These are phyloP conservation scores for Coemansia furcata DNA, from an alignment of 192 early-diverging fungal species.

Conservation along the genomic window DNA sequence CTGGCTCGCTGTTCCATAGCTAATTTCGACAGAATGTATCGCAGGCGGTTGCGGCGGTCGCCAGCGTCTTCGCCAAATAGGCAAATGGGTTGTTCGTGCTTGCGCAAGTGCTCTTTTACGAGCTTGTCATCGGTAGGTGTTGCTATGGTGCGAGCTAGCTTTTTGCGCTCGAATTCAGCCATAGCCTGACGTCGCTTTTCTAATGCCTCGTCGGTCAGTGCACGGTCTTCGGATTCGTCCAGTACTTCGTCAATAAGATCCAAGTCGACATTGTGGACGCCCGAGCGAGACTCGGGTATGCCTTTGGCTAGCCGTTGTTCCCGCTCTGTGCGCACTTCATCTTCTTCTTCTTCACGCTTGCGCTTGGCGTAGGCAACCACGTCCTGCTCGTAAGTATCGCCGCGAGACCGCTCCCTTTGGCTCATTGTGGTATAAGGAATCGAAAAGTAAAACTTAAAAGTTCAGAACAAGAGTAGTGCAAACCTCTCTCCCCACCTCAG, in stretches of 20 bases:
- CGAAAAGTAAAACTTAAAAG: not conserved
- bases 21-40: conserved; percentile 67
- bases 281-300: not conserved
- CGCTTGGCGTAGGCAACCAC: conserved; percentile 44
- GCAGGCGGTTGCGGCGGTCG: conserved; percentile 80
- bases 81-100: conserved; percentile 82
- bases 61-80: conserved; percentile 92
- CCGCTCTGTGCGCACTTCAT: not conserved
- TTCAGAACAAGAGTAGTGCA: not conserved
- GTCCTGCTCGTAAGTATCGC: conserved; percentile 20
- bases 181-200: conserved; percentile 43
- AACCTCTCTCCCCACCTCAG: not conserved
- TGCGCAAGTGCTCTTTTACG: conserved; percentile 72
- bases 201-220: conserved; percentile 20
- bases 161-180: conserved; percentile 73
- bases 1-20: conserved; percentile 12
- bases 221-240: conserved; percentile 12
- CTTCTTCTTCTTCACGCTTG: conserved; percentile 42
- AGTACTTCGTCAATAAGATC: conserved; percentile 25
- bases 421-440: not conserved
- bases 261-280: conserved; percentile 25
- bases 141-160: conserved; percentile 72
- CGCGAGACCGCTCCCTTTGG: conserved; percentile 1
- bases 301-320: conserved; percentile 1
- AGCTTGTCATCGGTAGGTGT: conserved; percentile 88